These are phyloP conservation scores for Collariella sp. DNA, from an alignment of 495 filamentous ascomycete species.

Conservation along the genomic window DNA sequence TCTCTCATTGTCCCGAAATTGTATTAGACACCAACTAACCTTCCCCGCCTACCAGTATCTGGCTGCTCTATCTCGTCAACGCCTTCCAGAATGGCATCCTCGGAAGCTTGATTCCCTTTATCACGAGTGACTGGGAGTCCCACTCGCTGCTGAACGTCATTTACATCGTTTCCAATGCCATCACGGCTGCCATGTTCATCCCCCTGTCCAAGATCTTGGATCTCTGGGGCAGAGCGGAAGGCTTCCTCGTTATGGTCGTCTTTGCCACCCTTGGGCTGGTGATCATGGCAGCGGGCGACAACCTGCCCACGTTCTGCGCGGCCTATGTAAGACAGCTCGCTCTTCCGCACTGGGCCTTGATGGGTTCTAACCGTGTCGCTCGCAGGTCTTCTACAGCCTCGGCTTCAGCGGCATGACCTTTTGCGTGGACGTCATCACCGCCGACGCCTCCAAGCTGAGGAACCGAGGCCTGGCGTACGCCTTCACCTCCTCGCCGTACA, in stretches of 20 bases:
- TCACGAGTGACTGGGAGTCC: constrained; percentile 42
- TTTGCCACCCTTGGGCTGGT: constrained; percentile 21
- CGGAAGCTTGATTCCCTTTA: constrained; percentile 28
- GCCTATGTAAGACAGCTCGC: background rate
- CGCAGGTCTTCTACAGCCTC: constrained; percentile 32
- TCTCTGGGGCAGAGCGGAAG: constrained; percentile 26
- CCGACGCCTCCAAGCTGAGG: constrained; percentile 49
- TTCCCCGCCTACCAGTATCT: constrained; percentile 14
- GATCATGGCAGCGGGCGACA: constrained; percentile 24
- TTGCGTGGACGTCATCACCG: constrained; percentile 48
- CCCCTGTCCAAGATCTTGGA: constrained; percentile 29
- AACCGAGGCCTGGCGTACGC: constrained; percentile 51
- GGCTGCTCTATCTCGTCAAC: constrained; percentile 28
- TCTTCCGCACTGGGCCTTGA: no score
- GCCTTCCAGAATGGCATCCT: constrained; percentile 32
- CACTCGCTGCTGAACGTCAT: constrained; percentile 48
- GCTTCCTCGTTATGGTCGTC: constrained; percentile 18
- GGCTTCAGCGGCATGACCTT: constrained; percentile 41
- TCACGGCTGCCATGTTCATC: constrained; percentile 21
- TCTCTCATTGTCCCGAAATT: background rate
- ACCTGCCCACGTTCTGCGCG: constrained; percentile 25
- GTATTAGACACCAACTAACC: background rate
- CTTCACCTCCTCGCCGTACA: constrained; percentile 49
- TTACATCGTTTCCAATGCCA: constrained; percentile 33
- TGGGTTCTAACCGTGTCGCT: background rate